Evolutionary conservation across 2,329 filamentous ascomycete genomes (phyloP).

Genomic region (Pseudogymnoascus sp.): DNA sequence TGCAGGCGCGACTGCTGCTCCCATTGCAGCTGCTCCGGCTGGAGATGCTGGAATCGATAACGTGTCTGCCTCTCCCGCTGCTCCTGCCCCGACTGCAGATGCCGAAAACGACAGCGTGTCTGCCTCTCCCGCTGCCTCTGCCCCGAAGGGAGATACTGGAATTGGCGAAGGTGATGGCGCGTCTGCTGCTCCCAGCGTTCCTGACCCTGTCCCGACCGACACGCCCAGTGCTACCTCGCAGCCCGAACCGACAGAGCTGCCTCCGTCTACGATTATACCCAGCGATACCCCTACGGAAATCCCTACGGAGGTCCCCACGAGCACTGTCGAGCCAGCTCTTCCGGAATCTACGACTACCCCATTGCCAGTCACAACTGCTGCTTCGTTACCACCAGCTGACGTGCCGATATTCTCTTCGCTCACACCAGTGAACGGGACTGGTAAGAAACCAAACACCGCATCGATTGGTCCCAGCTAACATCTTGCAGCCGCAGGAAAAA

Average conservation of each 20-base stretch:
- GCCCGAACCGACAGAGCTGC: background rate
- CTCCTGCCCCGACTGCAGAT: conserved; percentile 9
- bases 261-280: background rate
- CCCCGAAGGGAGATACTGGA: conserved; percentile 7
- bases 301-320: background rate
- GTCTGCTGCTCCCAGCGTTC: background rate
- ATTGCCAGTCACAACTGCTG: background rate
- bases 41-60: background rate
- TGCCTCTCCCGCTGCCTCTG: conserved; percentile 11
- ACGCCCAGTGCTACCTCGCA: background rate
- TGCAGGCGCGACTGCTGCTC: conserved; percentile 15
- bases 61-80: background rate
- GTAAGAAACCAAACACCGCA: background rate
- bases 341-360: background rate
- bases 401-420: background rate
- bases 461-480: background rate
- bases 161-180: background rate
- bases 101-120: background rate
- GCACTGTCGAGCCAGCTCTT: background rate
- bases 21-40: conserved; percentile 13
- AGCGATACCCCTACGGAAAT: background rate
- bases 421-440: background rate
- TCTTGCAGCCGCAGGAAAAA: background rate
- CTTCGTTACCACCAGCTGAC: background rate
- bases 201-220: background rate